Percentiles rank a stretch among this genome's conserved stretches.
phyloP scores from a whole-genome alignment of 1,284 basidiomycete species.

The Rhodotorula sp. region DNA sequence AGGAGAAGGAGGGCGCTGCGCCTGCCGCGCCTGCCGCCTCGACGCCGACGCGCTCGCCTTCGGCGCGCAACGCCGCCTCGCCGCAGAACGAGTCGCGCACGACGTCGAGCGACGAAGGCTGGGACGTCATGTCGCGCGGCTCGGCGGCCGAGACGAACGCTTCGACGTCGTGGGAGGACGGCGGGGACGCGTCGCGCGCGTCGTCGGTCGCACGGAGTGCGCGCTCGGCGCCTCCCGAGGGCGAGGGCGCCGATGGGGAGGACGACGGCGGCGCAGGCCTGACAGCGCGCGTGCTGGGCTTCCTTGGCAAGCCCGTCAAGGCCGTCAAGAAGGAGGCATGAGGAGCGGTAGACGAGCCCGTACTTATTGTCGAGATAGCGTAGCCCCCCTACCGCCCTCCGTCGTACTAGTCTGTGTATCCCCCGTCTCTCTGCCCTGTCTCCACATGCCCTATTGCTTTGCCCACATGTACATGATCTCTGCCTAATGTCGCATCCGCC shows the following conservation, averaged over 20 bases:
- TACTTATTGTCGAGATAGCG: neutral
- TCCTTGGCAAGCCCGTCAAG: slow-evolving; percentile 21
- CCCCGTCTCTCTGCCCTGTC: neutral
- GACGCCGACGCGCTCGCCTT: no score
- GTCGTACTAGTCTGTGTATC: neutral
- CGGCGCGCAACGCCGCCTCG: neutral
- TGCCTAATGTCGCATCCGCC: neutral
- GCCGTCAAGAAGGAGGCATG: neutral
- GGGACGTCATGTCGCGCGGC: slow-evolving; percentile 32
- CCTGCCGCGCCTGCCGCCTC: neutral
- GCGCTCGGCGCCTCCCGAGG: neutral
- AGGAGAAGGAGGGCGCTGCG: neutral
- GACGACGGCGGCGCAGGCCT: slow-evolving; percentile 11
- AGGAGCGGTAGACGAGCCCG: neutral
- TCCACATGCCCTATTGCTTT: neutral
- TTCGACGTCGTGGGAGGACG: slow-evolving; percentile 5
- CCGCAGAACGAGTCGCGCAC: slow-evolving; percentile 9
- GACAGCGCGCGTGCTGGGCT: slow-evolving; percentile 16
- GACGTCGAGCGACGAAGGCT: slow-evolving; percentile 27
- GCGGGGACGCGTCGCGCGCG: slow-evolving; percentile 3
- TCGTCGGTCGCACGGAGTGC: neutral
- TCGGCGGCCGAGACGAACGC: slow-evolving; percentile 18
- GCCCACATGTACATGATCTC: neutral
- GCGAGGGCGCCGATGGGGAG: neutral
- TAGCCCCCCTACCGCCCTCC: neutral